Evolutionary conservation across 2,329 filamentous ascomycete genomes (phyloP).

Genomic region (Penicillium sp.): DNA sequence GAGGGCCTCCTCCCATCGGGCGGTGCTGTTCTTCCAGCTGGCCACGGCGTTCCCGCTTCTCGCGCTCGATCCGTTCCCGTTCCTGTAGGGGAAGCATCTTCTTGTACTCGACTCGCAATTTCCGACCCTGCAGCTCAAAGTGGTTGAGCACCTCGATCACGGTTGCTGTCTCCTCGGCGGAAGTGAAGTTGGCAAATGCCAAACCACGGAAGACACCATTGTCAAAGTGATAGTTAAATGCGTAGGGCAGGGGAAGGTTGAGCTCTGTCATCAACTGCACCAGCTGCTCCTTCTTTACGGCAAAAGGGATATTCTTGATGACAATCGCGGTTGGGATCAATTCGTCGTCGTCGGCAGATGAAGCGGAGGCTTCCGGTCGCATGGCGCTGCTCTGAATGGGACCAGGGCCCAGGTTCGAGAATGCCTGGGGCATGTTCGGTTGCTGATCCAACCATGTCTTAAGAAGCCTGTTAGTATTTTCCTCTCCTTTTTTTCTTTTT

Average conservation of each 20-base stretch:
- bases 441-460: slow-evolving; percentile 66
- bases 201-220: slow-evolving; percentile 94
- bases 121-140: slow-evolving; percentile 90
- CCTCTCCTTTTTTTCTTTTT: background rate
- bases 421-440: slow-evolving; percentile 48
- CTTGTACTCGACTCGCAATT: slow-evolving; percentile 96
- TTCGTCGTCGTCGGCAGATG: slow-evolving; percentile 63
- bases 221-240: slow-evolving; percentile 99
- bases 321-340: slow-evolving; percentile 97
- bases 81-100: slow-evolving; percentile 97
- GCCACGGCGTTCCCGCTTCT: slow-evolving; percentile 92
- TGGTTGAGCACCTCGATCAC: slow-evolving; percentile 96
- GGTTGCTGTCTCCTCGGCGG: slow-evolving; percentile 84
- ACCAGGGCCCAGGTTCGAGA: slow-evolving; percentile 46
- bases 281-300: slow-evolving; percentile 94
- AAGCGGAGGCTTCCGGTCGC: slow-evolving; percentile 43
- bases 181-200: slow-evolving; percentile 98
- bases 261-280: slow-evolving; percentile 92
- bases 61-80: slow-evolving; percentile 90
- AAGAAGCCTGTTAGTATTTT: background rate
- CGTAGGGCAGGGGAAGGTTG: slow-evolving; percentile 90
- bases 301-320: slow-evolving; percentile 99
- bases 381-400: slow-evolving; percentile 44
- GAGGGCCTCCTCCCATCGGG: slow-evolving; percentile 58
- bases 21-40: slow-evolving; percentile 97